A percentile compares a stretch with the other conserved stretches of the same genome.
phyloP scores from a whole-genome alignment of 1,284 basidiomycete genomes.

The Ganoderma meredithae region DNA sequence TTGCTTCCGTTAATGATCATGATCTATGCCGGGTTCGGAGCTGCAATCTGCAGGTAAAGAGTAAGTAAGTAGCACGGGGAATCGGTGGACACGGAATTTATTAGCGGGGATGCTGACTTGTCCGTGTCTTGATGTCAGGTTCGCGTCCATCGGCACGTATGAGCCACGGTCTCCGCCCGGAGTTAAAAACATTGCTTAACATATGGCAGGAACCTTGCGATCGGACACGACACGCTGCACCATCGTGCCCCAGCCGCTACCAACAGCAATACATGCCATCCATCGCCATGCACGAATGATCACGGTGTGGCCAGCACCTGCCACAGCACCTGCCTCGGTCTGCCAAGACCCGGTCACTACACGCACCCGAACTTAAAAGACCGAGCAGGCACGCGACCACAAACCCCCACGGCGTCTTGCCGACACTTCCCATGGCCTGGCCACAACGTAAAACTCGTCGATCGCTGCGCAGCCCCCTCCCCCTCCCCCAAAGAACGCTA shows the following conservation, averaged over 20 bases:
- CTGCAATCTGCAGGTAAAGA: background rate
- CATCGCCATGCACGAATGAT: background rate
- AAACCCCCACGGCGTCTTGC: constrained; percentile 4
- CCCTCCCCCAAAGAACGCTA: background rate
- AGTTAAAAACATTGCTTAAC: background rate
- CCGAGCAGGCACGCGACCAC: constrained; percentile 8
- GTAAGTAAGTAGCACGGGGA: background rate
- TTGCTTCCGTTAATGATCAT: background rate
- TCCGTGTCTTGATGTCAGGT: background rate
- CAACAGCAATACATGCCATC: background rate
- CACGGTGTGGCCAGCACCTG: constrained; percentile 7
- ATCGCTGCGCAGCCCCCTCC: background rate
- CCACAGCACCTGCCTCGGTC: background rate
- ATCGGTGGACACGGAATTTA: background rate
- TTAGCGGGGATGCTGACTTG: constrained; percentile 1
- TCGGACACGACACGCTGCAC: background rate
- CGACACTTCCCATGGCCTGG: background rate
- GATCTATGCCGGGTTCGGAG: background rate
- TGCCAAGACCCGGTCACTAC: constrained; percentile 3
- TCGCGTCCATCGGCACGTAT: background rate
- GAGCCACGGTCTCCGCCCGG: background rate
- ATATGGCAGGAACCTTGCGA: background rate
- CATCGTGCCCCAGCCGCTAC: background rate
- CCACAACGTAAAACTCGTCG: constrained; percentile 3
- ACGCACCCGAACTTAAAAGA: background rate